phyloP scores from a whole-genome alignment of 257 asterid genomes.

The Capsicum chinense region DNA sequence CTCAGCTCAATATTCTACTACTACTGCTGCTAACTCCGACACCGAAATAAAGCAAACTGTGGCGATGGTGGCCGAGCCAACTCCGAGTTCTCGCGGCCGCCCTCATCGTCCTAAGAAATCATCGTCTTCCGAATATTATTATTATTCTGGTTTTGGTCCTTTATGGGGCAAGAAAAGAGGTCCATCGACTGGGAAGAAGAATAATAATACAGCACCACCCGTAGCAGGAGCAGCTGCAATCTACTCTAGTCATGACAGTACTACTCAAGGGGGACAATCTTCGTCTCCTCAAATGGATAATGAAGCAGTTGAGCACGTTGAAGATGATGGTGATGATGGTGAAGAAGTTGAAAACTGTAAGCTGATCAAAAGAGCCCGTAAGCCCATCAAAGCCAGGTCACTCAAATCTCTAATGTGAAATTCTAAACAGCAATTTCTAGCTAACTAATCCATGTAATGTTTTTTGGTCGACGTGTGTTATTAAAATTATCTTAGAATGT shows the following conservation, averaged over 20 bases:
- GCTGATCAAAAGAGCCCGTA: constrained; percentile 52
- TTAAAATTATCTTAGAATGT: too few species aligned
- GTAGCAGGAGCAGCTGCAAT: constrained; percentile 2
- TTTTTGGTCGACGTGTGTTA: not conserved
- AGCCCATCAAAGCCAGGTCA: constrained; percentile 81
- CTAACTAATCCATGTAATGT: not conserved
- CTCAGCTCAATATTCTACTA: not conserved
- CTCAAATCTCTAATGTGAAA: constrained; percentile 76
- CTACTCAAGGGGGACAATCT: constrained; percentile 16
- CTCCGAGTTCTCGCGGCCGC: constrained; percentile 35
- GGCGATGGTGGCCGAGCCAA: constrained; percentile 27
- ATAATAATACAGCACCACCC: not conserved
- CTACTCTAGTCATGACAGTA: not conserved
- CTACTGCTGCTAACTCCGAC: not conserved
- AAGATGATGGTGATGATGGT: constrained; percentile 45
- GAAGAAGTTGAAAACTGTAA: constrained; percentile 28
- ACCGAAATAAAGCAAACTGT: constrained; percentile 13
- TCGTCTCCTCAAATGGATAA: constrained; percentile 26
- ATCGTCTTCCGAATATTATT: constrained; percentile 54
- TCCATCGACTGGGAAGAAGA: constrained; percentile 1
- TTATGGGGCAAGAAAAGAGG: constrained; percentile 74
- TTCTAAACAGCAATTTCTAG: not conserved
- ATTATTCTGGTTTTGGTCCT: constrained; percentile 87
- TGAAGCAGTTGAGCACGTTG: constrained; percentile 39
- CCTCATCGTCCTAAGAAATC: constrained; percentile 47